Evolutionary conservation across 768 basidiomycete genomes (phyloP).

Genomic region (Russula foetens): DNA sequence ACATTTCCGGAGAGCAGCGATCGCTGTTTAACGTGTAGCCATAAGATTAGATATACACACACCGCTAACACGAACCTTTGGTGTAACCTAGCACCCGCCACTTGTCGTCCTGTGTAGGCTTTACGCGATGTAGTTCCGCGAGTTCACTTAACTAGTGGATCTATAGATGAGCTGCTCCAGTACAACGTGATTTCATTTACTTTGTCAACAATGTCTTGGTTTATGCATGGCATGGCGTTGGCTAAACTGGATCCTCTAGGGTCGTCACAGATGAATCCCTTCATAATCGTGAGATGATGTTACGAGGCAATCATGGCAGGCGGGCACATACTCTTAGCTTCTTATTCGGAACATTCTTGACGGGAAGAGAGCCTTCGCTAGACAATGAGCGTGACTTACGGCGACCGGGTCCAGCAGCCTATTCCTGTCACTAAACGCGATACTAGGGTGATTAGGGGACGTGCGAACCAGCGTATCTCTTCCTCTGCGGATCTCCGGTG

Average conservation of each 20-base stretch:
- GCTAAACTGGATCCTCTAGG: constrained; percentile 26
- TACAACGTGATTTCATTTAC: constrained; percentile 40
- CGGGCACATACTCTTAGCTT: background rate
- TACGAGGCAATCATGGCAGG: background rate
- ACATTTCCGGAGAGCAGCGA: constrained; percentile 47
- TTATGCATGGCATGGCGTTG: constrained; percentile 35
- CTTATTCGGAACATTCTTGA: background rate
- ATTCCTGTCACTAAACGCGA: background rate
- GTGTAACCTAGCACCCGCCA: constrained; percentile 61
- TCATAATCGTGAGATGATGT: background rate
- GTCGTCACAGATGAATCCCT: constrained; percentile 66
- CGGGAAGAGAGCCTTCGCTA: background rate
- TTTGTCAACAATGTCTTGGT: constrained; percentile 72
- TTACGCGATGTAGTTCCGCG: constrained; percentile 53
- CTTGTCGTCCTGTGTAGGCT: constrained; percentile 48
- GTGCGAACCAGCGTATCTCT: background rate
- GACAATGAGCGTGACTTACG: background rate
- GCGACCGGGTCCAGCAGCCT: background rate
- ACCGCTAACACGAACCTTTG: constrained; percentile 43
- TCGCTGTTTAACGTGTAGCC: constrained; percentile 33
- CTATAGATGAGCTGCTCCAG: background rate
- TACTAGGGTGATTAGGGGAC: background rate
- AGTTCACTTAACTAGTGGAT: constrained; percentile 54
- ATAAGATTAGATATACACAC: background rate
- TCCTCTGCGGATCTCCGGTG: background rate